phyloP scores from a whole-genome alignment of 2,329 filamentous ascomycete genomes.

The Chaetomiaceae sp. region DNA sequence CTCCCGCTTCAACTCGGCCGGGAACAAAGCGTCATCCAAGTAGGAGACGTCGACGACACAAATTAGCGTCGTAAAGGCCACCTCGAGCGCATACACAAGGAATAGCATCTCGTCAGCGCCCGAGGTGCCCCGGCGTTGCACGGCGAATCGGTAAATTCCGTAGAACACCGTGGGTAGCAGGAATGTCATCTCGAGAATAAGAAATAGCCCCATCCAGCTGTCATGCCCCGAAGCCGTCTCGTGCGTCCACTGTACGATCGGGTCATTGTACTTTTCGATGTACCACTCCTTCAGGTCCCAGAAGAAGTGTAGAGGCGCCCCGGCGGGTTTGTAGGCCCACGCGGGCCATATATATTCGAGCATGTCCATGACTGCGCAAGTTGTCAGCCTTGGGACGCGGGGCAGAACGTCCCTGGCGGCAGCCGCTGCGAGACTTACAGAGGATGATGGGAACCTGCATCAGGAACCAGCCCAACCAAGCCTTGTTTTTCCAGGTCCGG shows the following conservation, averaged over 20 bases:
- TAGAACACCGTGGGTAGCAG: slow-evolving; percentile 49
- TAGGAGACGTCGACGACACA: slow-evolving; percentile 48
- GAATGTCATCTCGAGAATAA: slow-evolving; percentile 47
- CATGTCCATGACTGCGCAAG: slow-evolving; percentile 47
- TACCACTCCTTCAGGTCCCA: slow-evolving; percentile 45
- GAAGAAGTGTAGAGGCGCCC: slow-evolving; percentile 46
- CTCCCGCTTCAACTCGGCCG: slow-evolving; percentile 40
- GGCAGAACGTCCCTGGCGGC: too few relatives aligned
- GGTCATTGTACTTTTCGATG: slow-evolving; percentile 47
- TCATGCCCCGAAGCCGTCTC: slow-evolving; percentile 33
- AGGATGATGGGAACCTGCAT: slow-evolving; percentile 32
- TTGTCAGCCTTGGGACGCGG: not conserved
- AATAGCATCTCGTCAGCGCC: slow-evolving; percentile 46
- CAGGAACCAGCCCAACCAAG: slow-evolving; percentile 34
- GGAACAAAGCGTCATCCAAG: slow-evolving; percentile 46
- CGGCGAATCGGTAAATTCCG: slow-evolving; percentile 40
- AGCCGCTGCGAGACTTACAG: slow-evolving; percentile 24
- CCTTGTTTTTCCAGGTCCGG: slow-evolving; percentile 25
- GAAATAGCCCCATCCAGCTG: slow-evolving; percentile 50
- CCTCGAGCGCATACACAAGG: slow-evolving; percentile 49
- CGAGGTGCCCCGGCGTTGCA: slow-evolving; percentile 30
- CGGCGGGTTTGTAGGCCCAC: slow-evolving; percentile 39
- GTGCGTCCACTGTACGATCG: slow-evolving; percentile 41
- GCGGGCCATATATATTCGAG: slow-evolving; percentile 51
- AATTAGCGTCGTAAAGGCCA: slow-evolving; percentile 47